phyloP scores from a whole-genome alignment of 352 stramenopile genomes.

The Pythium catenulatum region DNA sequence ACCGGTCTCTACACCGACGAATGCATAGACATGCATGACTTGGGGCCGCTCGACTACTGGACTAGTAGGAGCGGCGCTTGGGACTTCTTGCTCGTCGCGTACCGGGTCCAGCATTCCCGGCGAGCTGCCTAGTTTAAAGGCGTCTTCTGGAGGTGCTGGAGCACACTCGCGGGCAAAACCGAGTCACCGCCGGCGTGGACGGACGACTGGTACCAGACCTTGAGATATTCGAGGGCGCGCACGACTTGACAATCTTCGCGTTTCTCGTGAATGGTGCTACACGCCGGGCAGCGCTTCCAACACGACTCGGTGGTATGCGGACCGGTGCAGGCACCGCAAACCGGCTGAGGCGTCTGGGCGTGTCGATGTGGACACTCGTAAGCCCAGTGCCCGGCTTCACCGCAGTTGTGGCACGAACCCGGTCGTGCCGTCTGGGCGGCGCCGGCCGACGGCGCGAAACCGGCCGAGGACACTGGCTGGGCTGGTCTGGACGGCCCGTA shows the following conservation, averaged over 20 bases:
- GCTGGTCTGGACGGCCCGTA: too few relatives aligned
- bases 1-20: slow-evolving; percentile 8
- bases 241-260: not conserved
- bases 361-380: not conserved
- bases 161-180: not conserved
- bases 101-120: slow-evolving; percentile 43
- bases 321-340: not conserved
- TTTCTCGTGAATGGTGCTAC: not conserved
- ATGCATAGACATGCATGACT: slow-evolving; percentile 21
- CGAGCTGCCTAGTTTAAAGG: slow-evolving; percentile 55
- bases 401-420: not conserved
- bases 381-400: not conserved
- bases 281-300: slow-evolving; percentile 34
- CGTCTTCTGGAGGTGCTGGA: slow-evolving; percentile 4
- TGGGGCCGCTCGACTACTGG: not conserved
- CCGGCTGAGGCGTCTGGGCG: not conserved
- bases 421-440: too few relatives aligned
- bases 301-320: not conserved
- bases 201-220: slow-evolving; percentile 6
- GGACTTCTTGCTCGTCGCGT: slow-evolving; percentile 49
- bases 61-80: too few relatives aligned
- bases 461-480: too few relatives aligned
- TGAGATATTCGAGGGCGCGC: not conserved
- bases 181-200: not conserved
- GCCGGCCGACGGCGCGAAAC: too few relatives aligned